Conservation (phyloP, 1,139 yeast genomes). For the Maudiozyma humilis region DNA sequence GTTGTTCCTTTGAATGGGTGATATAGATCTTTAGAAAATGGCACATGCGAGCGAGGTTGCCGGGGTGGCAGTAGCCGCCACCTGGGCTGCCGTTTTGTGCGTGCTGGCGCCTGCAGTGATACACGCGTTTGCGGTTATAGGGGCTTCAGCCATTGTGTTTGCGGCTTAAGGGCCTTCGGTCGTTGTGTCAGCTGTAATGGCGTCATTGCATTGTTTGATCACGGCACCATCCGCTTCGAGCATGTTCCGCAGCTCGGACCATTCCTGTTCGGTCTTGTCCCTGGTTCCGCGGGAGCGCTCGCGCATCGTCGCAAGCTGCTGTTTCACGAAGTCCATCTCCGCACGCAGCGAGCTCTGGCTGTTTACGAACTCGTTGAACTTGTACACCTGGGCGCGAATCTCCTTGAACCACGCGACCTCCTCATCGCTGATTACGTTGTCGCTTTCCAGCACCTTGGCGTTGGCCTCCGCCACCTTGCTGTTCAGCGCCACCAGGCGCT, state of each 20-base stretch:
- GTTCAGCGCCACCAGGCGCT: constrained; percentile 31
- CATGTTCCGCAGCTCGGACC: constrained; percentile 22
- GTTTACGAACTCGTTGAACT: constrained; percentile 30
- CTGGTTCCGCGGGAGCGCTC: neutral
- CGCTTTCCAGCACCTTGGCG: constrained; percentile 15
- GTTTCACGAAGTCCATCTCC: constrained; percentile 20
- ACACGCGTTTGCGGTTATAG: too few species aligned
- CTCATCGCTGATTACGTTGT: constrained; percentile 33
- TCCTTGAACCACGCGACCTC: constrained; percentile 43
- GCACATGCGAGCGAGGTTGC: too few species aligned
- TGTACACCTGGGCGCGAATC: constrained; percentile 30
- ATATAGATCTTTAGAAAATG: too few species aligned
- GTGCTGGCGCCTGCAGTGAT: too few species aligned
- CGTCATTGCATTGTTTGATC: constrained; percentile 20
- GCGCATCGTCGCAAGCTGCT: constrained; percentile 9
- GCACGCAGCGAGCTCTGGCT: constrained; percentile 18
- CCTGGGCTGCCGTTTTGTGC: too few species aligned
- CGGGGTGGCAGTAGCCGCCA: too few species aligned
- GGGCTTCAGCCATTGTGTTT: too few species aligned
- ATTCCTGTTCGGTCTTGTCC: constrained; percentile 12
- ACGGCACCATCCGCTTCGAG: constrained; percentile 21
- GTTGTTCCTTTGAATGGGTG: too few species aligned
- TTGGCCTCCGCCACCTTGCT: constrained; percentile 22
- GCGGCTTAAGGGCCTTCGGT: too few species aligned
- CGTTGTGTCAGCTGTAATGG: too few species aligned